Percentiles rank a stretch among this genome's conserved stretches.
These are phyloP conservation scores for Cyclostephanos invisitatus DNA, from an alignment of 108 stramenopile genomes.

Conservation along the genomic window DNA sequence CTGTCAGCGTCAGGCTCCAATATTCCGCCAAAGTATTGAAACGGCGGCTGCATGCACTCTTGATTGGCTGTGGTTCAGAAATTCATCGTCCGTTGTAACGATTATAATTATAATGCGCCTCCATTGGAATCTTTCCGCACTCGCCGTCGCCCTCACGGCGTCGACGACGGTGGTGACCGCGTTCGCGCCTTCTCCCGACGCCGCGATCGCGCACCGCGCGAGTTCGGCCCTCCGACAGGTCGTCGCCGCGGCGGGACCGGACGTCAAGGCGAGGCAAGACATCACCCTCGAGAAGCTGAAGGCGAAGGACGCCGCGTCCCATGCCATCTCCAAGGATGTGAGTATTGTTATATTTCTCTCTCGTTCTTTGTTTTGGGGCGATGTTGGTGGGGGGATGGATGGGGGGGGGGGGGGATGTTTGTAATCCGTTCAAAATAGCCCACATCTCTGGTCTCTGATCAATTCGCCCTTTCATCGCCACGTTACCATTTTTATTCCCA, in stretches of 20 bases:
- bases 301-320: slow-evolving; percentile 69
- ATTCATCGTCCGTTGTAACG: too few relatives aligned
- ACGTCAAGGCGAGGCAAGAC: slow-evolving; percentile 63
- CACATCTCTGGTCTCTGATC: slow-evolving; percentile 9
- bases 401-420: background rate
- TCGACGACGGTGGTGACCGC: slow-evolving; percentile 14
- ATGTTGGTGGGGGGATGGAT: background rate
- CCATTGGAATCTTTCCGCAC: slow-evolving; percentile 37
- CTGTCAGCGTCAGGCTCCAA: too few relatives aligned
- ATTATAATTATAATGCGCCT: slow-evolving; percentile 29
- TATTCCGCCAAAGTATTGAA: too few relatives aligned
- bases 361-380: too few relatives aligned
- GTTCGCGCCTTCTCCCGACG: slow-evolving; percentile 25
- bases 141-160: slow-evolving; percentile 10
- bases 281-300: slow-evolving; percentile 58
- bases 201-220: slow-evolving; percentile 18
- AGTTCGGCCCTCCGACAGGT: slow-evolving; percentile 20
- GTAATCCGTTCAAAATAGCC: too few relatives aligned
- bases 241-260: slow-evolving; percentile 55
- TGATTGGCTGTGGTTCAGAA: background rate
- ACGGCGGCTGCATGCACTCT: background rate
- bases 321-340: slow-evolving; percentile 67
- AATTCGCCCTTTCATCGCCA: background rate
- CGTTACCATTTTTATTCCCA: slow-evolving; percentile 19
- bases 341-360: slow-evolving; percentile 32